Base-by-base conservation (phyloP, 441 rosid genomes). In the Geranium incanum region DNA sequence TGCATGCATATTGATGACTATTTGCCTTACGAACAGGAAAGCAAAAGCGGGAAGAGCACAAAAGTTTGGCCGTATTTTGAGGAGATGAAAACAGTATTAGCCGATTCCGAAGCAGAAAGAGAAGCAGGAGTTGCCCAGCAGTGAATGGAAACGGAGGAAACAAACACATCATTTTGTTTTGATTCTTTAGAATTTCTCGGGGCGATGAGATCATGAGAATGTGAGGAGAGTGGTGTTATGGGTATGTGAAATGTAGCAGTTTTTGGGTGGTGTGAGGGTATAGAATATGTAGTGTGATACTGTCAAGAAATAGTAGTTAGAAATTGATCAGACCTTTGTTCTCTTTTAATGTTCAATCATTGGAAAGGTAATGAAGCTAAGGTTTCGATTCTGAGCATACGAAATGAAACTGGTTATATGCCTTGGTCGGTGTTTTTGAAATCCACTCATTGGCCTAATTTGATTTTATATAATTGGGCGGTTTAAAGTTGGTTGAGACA, bases 41-140 rank as follows among this genome's bases (percentile, higher is more conserved):
- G 79, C 79, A 86, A 82, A 79, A 82, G 76, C 21, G 88, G 78
- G 39, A 60, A 74, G 36, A 71, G 72, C 63, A 78, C 81, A 74
- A 77, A 81, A 36, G 75, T 43, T 65, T 94, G 97, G 97, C 87
- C 90, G 43, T 86, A 90, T 80, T 94, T 86, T 63, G 88, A 89
- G 72, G 92, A 89, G 57, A 83, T 91, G 89, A 36, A 84, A 75
- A 70, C 68, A 75, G 76, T 88, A 81, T 77, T 91, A 67, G 90
- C 92, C 0, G 86, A 80, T 68, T 45, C 59, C 4, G 59, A 15
- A 15, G 59, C 75, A 4, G 89, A 75, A 78, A 71, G 81, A 71
- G 68, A 75, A 33, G 68, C 8, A 78, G 72, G 81, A 71, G 68
- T 76, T 37, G 68, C 8, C 6, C 87, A 23, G 28, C 84, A 66